Evolutionary conservation across 768 basidiomycete species (phyloP).

Genomic region (Stropharia rugosoannulata): DNA sequence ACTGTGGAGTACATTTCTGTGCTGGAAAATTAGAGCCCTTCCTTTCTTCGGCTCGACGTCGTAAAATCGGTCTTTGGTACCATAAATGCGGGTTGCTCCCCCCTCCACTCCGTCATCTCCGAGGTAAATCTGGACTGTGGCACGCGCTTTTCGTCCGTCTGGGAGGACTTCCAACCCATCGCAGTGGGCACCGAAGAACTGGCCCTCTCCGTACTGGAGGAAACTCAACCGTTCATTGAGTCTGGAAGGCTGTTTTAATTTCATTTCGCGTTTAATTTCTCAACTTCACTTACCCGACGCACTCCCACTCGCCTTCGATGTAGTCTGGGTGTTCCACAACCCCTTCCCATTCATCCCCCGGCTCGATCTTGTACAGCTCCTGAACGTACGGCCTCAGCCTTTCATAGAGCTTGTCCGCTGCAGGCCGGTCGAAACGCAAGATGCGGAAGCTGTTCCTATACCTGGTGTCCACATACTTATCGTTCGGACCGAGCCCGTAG

Average conservation of each 20-base stretch:
- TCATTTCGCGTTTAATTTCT: not conserved
- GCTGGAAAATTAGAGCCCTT: constrained; percentile 45
- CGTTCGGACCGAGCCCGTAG: constrained; percentile 23
- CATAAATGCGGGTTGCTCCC: constrained; percentile 40
- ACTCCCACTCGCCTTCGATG: constrained; percentile 31
- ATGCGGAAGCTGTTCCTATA: constrained; percentile 43
- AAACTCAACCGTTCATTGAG: constrained; percentile 45
- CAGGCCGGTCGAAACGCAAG: constrained; percentile 31
- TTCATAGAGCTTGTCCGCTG: constrained; percentile 33
- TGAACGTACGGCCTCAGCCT: constrained; percentile 35
- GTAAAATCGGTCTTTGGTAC: constrained; percentile 24
- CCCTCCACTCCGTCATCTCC: constrained; percentile 36
- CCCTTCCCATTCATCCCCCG: constrained; percentile 30
- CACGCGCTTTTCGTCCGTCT: constrained; percentile 35
- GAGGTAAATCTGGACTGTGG: constrained; percentile 47
- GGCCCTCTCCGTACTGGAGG: constrained; percentile 41
- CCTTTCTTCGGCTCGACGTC: constrained; percentile 44
- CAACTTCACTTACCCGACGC: constrained; percentile 31
- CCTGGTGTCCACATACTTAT: constrained; percentile 32
- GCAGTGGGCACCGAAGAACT: constrained; percentile 40
- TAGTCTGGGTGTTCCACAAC: constrained; percentile 25
- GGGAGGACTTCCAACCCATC: constrained; percentile 36
- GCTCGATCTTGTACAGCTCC: constrained; percentile 32
- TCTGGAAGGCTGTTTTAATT: constrained; percentile 17
- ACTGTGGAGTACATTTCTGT: constrained; percentile 37